Base-by-base conservation (phyloP, 306 rosid genomes). In the Alnus glutinosa region DNA sequence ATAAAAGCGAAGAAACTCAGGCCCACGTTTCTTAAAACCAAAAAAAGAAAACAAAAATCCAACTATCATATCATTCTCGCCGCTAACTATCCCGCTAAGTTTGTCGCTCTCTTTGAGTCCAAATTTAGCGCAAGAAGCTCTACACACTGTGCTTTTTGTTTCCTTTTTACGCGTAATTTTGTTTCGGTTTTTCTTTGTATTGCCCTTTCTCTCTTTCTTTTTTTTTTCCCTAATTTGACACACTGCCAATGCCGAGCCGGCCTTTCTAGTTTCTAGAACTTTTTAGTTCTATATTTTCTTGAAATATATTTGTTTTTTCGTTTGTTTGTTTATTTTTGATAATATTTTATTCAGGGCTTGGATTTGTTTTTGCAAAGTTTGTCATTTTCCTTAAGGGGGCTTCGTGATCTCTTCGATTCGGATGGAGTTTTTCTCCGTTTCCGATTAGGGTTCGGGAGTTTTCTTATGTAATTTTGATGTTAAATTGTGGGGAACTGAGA, bases 31-130 rank as follows among this genome's bases (percentile, higher is more conserved):
- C 55, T 18, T 1, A 18, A 5, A 57, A 4, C 2, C 30, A 0
- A 34, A 75, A 61, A 58, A 64, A 74, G 63, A n/a, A 8, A 71
- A 70, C 18, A 23, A 1, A 28, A 10, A 23, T 66, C 44, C 70
- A 55, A 76, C 49, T 70, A 28, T 18, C 7, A 42, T 55, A 63
- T 36, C 37, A 50, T 37, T 11, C 48, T 42, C 79, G 9, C 78
- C 90, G 88, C 85, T 58, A 89, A 82, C 69, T 77, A 72, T 80
- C 78, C 83, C 86, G 79, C 79, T 83, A 34, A 73, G 75, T 78
- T 82, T 52, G 89, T 78, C 48, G 70, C 67, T 23, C 70, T 46
- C 39, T 49, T 23, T 66, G 23, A 11, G 37, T 81, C 89, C 63
- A 77, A 75, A 80, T 62, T 81, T 82, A 36, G 83, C 49, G 46